Evolutionary conservation across 306 rosid species (phyloP), one percentile per base, ranked within the genome.

Genomic region (Vicia faba): DNA sequence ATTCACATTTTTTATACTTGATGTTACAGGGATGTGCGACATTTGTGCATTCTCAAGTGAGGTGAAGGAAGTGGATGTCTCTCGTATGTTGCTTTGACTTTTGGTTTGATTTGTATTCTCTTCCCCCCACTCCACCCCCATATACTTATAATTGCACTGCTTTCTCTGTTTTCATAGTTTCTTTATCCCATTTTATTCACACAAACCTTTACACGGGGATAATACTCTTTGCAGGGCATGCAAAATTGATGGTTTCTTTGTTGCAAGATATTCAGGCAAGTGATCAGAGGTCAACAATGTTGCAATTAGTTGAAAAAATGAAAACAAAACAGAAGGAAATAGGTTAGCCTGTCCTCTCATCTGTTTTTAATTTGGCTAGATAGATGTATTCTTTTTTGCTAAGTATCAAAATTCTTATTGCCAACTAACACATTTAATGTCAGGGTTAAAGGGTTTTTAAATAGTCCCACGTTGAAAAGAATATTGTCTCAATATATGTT

Each of bases 21-120:
- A 55, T 68, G 61, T 75, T 68, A 50, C 86, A 89, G 96, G 92
- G 79, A 89, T 89, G 96, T 92, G 98, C 12, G 98, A 92, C 88
- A 84, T 70, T 65, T 89, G 96, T 83, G 89, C 91, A 63, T 80
- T 84, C 58, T 78, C 98, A 69, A 80, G 70, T 53, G 93, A 84
- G 68, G 86, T 84, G 78, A 86, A 80, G 75, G 89, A 87, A 83
- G 53, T 89, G 75, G 96, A 92, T 44, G 90, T 75, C 80, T 78
- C 86, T 28, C 44, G 96, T 92, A 83, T 48, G 90, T 74, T 79
- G 60, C 66, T 72, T 67, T 64, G 39, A 48, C 67, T 50, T 84
- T 31, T 61, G 26, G 43, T 75, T 75, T 51, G 40, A 23, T 45
- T 67, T 69, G 31, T 60, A 16, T 69, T 69, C 23, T 48, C 13